Evolutionary conservation across 441 rosid genomes (phyloP), one percentile per base, ranked within the genome.

Genomic region (Codiaeum variegatum): DNA sequence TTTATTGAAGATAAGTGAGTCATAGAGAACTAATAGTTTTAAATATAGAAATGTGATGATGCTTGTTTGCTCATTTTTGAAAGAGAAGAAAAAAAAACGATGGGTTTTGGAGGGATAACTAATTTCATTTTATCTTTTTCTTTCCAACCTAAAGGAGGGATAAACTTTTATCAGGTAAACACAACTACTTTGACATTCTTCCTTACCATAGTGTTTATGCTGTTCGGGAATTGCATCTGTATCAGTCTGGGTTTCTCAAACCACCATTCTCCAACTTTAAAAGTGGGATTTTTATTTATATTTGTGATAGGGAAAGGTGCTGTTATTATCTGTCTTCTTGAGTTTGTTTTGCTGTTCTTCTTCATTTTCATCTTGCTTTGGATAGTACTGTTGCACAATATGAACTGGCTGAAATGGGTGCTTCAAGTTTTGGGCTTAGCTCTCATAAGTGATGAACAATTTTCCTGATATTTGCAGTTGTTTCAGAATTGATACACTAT

Each of bases 401-500:
- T 29, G n/a, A 26, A 56, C n/a, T 56, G 63, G n/a, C 10, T 28
- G 63, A 59, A 19, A 19, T 23, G 36, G 16, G 23, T 72, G 44
- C 56, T 36, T 71, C 55, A 52, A 64, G 61, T 74, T 18, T 44
- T 61, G 24, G 23, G 6, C 28, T 42, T 18, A n/a, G 51, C 44
- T 66, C 23, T 65, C 28, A 18, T 32, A 40, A 56, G 73, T 76
- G 9, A 61, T 71, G 15, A 32, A 69, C 76, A 23, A 29, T 71
- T 69, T 72, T 49, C 67, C 51, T 73, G 64, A 36, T 80, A 52
- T 64, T 78, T 81, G 87, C 97, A 93, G 99, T 96, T 67, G 76
- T 91, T 63, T 93, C 98, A 47, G 97, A 96, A 83, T 82, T 96
- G 83, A 96, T 93, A 85, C 96, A 96, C 82, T 88, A 90, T 79